phyloP scores from a whole-genome alignment of 2,329 filamentous ascomycete species.

The Coniella lustricola region DNA sequence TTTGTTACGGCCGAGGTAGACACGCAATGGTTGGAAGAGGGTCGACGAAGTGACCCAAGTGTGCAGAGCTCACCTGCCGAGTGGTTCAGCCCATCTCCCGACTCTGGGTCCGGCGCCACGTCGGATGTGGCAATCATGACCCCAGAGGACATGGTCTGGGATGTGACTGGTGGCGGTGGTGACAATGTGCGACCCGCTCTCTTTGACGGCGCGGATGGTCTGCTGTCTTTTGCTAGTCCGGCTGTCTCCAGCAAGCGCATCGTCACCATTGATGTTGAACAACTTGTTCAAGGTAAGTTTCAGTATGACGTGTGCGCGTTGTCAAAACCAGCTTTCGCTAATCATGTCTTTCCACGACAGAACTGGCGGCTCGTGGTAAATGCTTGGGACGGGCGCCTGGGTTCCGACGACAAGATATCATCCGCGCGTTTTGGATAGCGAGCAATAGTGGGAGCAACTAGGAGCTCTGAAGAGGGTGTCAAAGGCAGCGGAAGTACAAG shows the following conservation, averaged over 20 bases:
- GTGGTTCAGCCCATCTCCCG: not conserved
- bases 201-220: not conserved
- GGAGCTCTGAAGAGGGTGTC: not conserved
- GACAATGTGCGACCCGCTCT: not conserved
- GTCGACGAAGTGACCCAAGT: not conserved
- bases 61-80: not conserved
- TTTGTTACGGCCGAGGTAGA: conserved; percentile 54
- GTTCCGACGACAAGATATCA: conserved; percentile 24
- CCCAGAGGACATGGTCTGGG: not conserved
- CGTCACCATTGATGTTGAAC: conserved; percentile 22
- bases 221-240: not conserved
- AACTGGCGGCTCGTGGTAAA: conserved; percentile 21
- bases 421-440: conserved; percentile 23
- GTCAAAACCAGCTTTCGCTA: not conserved
- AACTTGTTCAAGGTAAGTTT: conserved; percentile 22
- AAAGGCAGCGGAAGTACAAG: too few relatives aligned
- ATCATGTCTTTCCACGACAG: too few relatives aligned
- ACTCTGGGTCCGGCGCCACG: not conserved
- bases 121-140: not conserved
- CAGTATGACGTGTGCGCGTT: not conserved
- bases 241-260: conserved; percentile 7
- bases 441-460: not conserved
- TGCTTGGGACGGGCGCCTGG: conserved; percentile 28
- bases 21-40: conserved; percentile 30
- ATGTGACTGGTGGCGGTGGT: too few relatives aligned